Evolutionary conservation across 306 rosid genomes (phyloP).

Genomic region (Sophora flavescens): DNA sequence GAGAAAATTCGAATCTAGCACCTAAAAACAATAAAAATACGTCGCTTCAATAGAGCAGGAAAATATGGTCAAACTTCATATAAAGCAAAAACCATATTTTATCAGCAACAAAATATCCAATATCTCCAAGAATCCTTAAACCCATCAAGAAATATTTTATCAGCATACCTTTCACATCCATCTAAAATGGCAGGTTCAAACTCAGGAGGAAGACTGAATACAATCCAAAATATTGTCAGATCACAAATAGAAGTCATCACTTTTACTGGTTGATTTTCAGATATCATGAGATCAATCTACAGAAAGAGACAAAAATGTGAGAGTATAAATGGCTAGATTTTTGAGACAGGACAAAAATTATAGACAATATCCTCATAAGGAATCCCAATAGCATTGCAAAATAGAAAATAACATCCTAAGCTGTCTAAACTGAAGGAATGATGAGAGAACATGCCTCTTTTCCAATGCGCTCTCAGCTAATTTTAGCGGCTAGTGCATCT

Average conservation of each 20-base stretch:
- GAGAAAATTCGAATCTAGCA: conserved; percentile 79
- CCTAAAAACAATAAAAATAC: conserved; percentile 58
- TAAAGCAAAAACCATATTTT: too few species aligned
- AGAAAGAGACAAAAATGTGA: conserved; percentile 14
- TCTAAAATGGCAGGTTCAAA: conserved; percentile 68
- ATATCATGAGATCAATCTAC: conserved; percentile 86
- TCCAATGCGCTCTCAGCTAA: conserved; percentile 94
- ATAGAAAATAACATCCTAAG: conserved; percentile 23
- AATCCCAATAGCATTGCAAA: conserved; percentile 28
- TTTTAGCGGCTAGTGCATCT: conserved; percentile 83
- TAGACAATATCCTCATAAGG: conserved; percentile 14
- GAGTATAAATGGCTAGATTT: too few species aligned
- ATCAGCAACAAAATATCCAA: conserved; percentile 39
- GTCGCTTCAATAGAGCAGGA: conserved; percentile 50
- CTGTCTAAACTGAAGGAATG: conserved; percentile 34
- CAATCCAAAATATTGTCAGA: conserved; percentile 75
- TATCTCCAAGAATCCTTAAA: conserved; percentile 26
- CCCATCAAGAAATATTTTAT: conserved; percentile 4
- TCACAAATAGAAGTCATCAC: conserved; percentile 78
- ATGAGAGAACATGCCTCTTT: conserved; percentile 65
- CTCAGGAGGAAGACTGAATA: conserved; percentile 74
- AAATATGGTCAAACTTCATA: too few species aligned
- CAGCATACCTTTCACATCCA: conserved; percentile 74
- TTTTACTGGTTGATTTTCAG: conserved; percentile 85
- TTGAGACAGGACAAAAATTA: conserved; percentile 26